phyloP scores from a whole-genome alignment of 1,139 yeast genomes.

The Zhuliangozyma blackwelliae region DNA sequence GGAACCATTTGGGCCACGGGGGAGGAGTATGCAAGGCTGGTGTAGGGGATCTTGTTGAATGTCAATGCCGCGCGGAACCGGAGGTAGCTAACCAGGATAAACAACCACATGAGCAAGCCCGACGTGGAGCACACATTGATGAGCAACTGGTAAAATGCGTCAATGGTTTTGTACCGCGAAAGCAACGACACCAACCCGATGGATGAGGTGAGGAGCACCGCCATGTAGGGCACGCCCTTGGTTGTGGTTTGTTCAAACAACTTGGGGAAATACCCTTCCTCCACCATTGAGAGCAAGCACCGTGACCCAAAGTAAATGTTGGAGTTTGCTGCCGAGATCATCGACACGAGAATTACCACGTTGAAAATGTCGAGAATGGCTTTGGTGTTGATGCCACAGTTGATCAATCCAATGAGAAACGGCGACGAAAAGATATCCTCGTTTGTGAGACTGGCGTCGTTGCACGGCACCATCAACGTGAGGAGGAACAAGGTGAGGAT shows the following conservation, averaged over 20 bases:
- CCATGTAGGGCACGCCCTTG: conserved; percentile 16
- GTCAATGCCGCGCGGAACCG: conserved; percentile 9
- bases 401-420: conserved; percentile 12
- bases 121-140: conserved; percentile 20
- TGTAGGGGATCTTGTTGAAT: conserved; percentile 4
- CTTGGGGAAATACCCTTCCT: conserved; percentile 8
- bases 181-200: conserved; percentile 15
- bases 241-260: conserved; percentile 4
- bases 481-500: conserved; percentile 13
- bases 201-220: conserved; percentile 17
- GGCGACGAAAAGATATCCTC: conserved; percentile 13
- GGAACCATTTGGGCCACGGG: conserved; percentile 5
- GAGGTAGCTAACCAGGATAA: conserved; percentile 12
- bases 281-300: conserved; percentile 18
- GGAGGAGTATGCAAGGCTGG: conserved; percentile 3
- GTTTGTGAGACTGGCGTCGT: conserved; percentile 12
- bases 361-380: conserved; percentile 13
- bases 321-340: conserved; percentile 25
- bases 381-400: conserved; percentile 7
- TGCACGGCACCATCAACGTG: conserved; percentile 15
- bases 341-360: conserved; percentile 17
- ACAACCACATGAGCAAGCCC: conserved; percentile 23
- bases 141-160: conserved; percentile 14
- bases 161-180: conserved; percentile 12
- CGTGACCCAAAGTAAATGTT: conserved; percentile 25